A percentile compares a stretch with the other conserved stretches of the same genome.
These are phyloP conservation scores for Teunomyces atbi DNA, from an alignment of 805 yeast species.

Conservation along the genomic window DNA sequence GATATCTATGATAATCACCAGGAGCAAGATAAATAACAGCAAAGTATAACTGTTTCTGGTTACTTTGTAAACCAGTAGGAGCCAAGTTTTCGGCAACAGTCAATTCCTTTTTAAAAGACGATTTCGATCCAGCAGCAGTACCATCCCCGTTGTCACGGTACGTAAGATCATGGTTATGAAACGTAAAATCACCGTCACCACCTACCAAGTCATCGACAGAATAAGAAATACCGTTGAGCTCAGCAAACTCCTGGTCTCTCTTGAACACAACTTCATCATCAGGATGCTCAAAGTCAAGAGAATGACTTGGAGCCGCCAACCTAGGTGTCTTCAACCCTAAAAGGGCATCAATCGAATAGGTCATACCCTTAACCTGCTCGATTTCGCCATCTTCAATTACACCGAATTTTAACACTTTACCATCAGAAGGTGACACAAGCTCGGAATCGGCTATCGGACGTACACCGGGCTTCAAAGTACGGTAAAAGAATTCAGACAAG, in stretches of 20 bases:
- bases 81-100: slow-evolving; percentile 42
- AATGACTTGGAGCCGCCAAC: slow-evolving; percentile 56
- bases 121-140: slow-evolving; percentile 34
- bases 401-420: slow-evolving; percentile 84
- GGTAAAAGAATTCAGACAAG: slow-evolving; percentile 86
- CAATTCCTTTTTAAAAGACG: slow-evolving; percentile 34
- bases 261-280: slow-evolving; percentile 42
- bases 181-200: slow-evolving; percentile 41
- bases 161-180: slow-evolving; percentile 46
- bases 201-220: slow-evolving; percentile 69
- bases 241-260: slow-evolving; percentile 73
- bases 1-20: slow-evolving; percentile 97
- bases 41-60: slow-evolving; percentile 63
- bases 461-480: slow-evolving; percentile 72
- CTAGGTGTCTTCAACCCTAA: slow-evolving; percentile 59
- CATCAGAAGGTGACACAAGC: slow-evolving; percentile 91
- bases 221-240: slow-evolving; percentile 69
- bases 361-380: slow-evolving; percentile 96
- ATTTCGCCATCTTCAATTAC: slow-evolving; percentile 77
- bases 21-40: slow-evolving; percentile 96
- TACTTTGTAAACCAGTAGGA: slow-evolving; percentile 30
- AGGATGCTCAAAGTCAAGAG: slow-evolving; percentile 44
- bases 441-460: slow-evolving; percentile 70
- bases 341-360: slow-evolving; percentile 84
- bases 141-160: slow-evolving; percentile 71